A percentile compares a stretch with the other conserved stretches of the same genome.
Evolutionary conservation across 116 monocot species (phyloP).

Genomic region (Papilionanthe hybrid): DNA sequence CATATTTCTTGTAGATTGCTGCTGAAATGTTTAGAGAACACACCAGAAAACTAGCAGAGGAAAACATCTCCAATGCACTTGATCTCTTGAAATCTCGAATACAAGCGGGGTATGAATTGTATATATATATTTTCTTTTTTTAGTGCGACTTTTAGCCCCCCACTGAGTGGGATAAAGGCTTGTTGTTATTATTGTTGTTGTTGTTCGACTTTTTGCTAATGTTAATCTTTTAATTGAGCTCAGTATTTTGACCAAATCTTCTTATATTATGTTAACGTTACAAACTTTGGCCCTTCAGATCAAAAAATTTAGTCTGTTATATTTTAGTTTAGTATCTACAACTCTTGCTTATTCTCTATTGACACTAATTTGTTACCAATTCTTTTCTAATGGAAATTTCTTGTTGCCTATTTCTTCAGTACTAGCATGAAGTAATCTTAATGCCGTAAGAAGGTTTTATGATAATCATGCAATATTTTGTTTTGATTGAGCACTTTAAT

Average conservation of each 20-base stretch:
- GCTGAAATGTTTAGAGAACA: constrained; percentile 79
- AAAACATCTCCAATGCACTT: constrained; percentile 62
- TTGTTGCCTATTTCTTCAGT: background rate
- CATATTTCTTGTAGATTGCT: constrained; percentile 62
- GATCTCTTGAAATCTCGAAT: constrained; percentile 67
- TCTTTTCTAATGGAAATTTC: background rate
- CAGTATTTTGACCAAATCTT: background rate
- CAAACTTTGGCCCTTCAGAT: background rate
- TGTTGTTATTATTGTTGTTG: no score
- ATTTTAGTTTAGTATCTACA: background rate
- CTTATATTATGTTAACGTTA: background rate
- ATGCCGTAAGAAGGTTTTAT: no score
- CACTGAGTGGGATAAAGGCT: no score
- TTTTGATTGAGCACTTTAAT: no score
- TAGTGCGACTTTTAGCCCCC: no score
- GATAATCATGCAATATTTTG: no score
- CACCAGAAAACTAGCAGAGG: constrained; percentile 68
- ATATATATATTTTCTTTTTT: background rate
- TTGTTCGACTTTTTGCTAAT: no score
- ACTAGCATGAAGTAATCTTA: background rate
- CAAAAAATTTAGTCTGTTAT: background rate
- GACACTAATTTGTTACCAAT: background rate
- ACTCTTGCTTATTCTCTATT: background rate
- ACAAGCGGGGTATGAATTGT: constrained; percentile 48
- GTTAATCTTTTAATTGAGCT: background rate